Base-by-base conservation (phyloP, 1,284 basidiomycete species). In the Malassezia yamatoensis region DNA sequence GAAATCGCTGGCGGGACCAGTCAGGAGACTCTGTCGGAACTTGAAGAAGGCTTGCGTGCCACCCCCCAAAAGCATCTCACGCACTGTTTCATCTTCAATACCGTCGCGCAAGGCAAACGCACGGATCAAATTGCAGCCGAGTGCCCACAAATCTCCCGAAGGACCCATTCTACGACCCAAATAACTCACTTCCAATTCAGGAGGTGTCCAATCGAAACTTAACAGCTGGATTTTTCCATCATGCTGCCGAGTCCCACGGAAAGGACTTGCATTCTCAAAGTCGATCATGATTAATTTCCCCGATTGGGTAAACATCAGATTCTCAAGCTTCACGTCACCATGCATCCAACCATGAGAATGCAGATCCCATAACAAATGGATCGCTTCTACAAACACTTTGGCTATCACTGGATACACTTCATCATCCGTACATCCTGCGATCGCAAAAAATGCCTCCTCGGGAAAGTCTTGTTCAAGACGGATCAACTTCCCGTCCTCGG, bases 241-340 rank as follows among this genome's bases (percentile, higher is more conserved):
- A n/a, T 67, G 65, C 5, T 60, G 58, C 6, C 65, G 60, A 36
- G 66, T 64, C 33, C 68, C 68, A 7, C 70, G 59, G 47, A 67
- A 73, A 11, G 69, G 68, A 44, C 68, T 69, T 3, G 70, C 70
- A 43, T 73, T 73, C 16, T 73, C 70, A 44, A 69, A 73, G 39
- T 73, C 70, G 40, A 73, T 73, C 11, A 73, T 66, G 5, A 68
- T 63, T 16, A 73, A 51, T 6, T 40, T 32, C 1, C 62, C 68
- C 9, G 57, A 53, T 52, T 61, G 53, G 53, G 67, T 64, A 52
- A 73, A 72, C 70, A 73, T 73, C 20, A 73, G 54, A 45, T 73
- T 73, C 33, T 73, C 70, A 35, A 73, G 54, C 54, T 73, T 73
- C 56, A 73, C 64, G 45, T 73, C 70, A 34, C 70, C 70, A 44